Conservation (phyloP, 306 rosid genomes). For the Acacia confusa region DNA sequence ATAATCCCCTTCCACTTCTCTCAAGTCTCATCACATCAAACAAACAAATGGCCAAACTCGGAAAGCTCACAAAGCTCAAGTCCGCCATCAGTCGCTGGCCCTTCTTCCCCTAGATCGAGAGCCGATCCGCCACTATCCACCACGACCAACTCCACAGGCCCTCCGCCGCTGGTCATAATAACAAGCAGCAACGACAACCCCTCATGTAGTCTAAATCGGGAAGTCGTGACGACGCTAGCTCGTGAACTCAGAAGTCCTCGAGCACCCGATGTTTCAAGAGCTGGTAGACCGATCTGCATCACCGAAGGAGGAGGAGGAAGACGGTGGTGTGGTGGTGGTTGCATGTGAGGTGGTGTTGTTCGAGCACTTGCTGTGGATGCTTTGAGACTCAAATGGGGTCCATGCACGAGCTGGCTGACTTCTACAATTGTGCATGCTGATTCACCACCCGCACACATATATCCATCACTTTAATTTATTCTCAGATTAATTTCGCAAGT, state of each 20-base stretch:
- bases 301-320: background rate
- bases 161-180: background rate
- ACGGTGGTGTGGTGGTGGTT: constrained; percentile 45
- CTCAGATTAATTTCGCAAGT: constrained; percentile 28
- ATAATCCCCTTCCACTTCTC: constrained; percentile 46
- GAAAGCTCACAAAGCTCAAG: constrained; percentile 81
- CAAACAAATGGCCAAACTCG: constrained; percentile 61
- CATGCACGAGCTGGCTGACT: constrained; percentile 77
- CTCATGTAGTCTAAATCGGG: constrained; percentile 73
- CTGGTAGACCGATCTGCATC: constrained; percentile 57
- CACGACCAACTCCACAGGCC: background rate
- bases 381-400: constrained; percentile 72
- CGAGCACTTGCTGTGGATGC: constrained; percentile 94
- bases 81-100: constrained; percentile 84
- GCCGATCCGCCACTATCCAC: constrained; percentile 47
- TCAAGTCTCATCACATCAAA: background rate
- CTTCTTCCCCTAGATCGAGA: constrained; percentile 58
- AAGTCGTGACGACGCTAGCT: constrained; percentile 72
- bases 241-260: constrained; percentile 59
- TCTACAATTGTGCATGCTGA: constrained; percentile 69
- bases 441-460: background rate
- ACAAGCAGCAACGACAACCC: background rate
- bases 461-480: background rate
- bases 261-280: constrained; percentile 79
- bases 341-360: constrained; percentile 89